Percentiles rank a stretch among this genome's conserved stretches.
These are phyloP conservation scores for Colletotrichum sublineola DNA, from an alignment of 2,329 filamentous ascomycete species.

Conservation along the genomic window DNA sequence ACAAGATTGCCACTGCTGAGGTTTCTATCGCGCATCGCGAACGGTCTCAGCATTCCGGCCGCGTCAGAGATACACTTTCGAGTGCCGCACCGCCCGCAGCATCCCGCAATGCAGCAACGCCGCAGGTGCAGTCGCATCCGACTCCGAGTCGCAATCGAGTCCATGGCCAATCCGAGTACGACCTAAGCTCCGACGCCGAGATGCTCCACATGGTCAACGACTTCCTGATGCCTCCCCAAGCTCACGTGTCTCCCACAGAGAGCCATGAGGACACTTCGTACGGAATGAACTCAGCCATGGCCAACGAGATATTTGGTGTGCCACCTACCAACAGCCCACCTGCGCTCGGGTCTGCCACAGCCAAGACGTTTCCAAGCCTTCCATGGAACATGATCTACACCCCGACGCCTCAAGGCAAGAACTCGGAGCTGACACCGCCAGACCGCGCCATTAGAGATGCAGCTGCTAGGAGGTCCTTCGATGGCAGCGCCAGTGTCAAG, in stretches of 20 bases:
- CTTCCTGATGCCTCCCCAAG: constrained; percentile 62
- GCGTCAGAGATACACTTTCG: background rate
- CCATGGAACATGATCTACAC: constrained; percentile 65
- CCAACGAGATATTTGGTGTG: constrained; percentile 64
- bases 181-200: constrained; percentile 49
- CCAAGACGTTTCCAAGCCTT: constrained; percentile 57
- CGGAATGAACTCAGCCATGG: constrained; percentile 66
- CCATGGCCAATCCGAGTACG: constrained; percentile 39
- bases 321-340: constrained; percentile 52
- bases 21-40: background rate
- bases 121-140: constrained; percentile 19
- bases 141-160: constrained; percentile 26
- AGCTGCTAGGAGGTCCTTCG: constrained; percentile 35
- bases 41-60: background rate
- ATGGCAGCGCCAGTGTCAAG: constrained; percentile 17
- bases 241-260: constrained; percentile 50
- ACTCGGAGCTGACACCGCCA: constrained; percentile 39
- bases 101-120: background rate
- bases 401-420: constrained; percentile 37
- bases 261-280: constrained; percentile 62
- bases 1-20: background rate
- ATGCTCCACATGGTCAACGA: constrained; percentile 64
- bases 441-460: constrained; percentile 32
- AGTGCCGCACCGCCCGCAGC: background rate
- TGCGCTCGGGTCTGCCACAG: constrained; percentile 50